These are phyloP conservation scores for Gleditsia sinensis DNA, from an alignment of 306 rosid genomes.

Conservation along the genomic window DNA sequence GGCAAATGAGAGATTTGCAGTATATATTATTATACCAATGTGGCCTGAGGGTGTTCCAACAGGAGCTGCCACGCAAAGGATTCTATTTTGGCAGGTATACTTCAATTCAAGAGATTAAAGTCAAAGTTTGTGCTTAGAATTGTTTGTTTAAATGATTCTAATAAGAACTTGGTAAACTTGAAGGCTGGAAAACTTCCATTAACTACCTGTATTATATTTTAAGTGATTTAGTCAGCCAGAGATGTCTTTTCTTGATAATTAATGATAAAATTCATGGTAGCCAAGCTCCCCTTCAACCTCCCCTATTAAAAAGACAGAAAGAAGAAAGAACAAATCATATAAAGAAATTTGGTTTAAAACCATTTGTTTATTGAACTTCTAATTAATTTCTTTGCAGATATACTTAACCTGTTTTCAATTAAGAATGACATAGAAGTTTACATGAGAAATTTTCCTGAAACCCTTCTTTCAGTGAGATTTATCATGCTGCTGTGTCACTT, in stretches of 20 bases:
- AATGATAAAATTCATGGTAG: neutral
- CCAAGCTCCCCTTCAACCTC: neutral
- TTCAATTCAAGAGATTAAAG: conserved; percentile 29
- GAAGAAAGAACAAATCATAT: too few species aligned
- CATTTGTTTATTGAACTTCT: neutral
- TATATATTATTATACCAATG: conserved; percentile 89
- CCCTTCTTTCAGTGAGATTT: too few species aligned
- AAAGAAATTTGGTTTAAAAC: neutral
- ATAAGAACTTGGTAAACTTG: neutral
- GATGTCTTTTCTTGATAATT: neutral
- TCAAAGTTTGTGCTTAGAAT: neutral
- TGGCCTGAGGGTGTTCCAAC: conserved; percentile 99
- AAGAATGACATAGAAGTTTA: too few species aligned
- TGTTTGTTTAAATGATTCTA: neutral
- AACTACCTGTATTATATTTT: neutral
- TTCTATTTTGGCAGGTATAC: conserved; percentile 94
- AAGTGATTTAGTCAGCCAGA: neutral
- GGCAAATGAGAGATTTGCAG: conserved; percentile 94
- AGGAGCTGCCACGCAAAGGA: conserved; percentile 91
- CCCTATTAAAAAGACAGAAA: too few species aligned
- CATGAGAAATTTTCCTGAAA: neutral
- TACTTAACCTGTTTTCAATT: too few species aligned
- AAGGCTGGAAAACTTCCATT: neutral
- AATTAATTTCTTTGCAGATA: too few species aligned
- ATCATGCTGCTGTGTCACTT: neutral